Base-by-base conservation (phyloP, 768 basidiomycete genomes). In the Rhodosporidiobolus odoratus region DNA sequence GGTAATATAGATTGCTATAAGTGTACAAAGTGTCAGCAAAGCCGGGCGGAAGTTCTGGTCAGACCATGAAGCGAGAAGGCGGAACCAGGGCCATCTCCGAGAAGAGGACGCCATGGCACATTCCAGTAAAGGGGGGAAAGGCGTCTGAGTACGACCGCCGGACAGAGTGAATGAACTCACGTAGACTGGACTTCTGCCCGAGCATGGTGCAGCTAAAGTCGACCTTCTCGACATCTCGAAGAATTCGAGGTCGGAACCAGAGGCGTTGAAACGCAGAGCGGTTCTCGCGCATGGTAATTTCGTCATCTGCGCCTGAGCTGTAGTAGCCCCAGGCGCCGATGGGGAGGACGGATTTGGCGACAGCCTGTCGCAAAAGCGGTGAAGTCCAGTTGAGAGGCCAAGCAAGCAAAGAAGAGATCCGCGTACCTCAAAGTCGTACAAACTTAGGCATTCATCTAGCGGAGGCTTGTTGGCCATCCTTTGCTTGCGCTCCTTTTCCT, bases 221-320 rank as follows among this genome's bases (percentile, higher is more conserved):
- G n/a, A 96, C 89, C 3, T 82, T 82, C 9, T 87, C 87, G 27
- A 96, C 92, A 75, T 97, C 87, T 23, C 91, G 85, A 38, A 97
- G 82, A 41, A 97, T 85, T 32, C 92, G 86, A 23, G 93, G 86
- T 63, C 86, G 84, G 80, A 95, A 94, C 82, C 92, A 95, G 79
- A 92, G 88, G 38, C 94, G 84, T 75, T 97, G 94, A 77, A 89
- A 98, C 3, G 93, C 94, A 61, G 87, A 84, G 71, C 91, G 91
- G 76, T 72, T 74, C 48, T 75, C 70, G 40, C 69, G 56, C 69
- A 73, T 75, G 25, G 68, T 74, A 57, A 78, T 62, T 53, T 67
- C 68, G 58, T 74, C 72, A 34, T 70, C 93, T 1, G 91, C 83
- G 16, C 90, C 89, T 32, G 91, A 92, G 10, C 86, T 85, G 79